A percentile compares a stretch with the other conserved stretches of the same genome.
Conservation (phyloP, 345 rosid genomes). For the Bretschneidera sinensis region DNA sequence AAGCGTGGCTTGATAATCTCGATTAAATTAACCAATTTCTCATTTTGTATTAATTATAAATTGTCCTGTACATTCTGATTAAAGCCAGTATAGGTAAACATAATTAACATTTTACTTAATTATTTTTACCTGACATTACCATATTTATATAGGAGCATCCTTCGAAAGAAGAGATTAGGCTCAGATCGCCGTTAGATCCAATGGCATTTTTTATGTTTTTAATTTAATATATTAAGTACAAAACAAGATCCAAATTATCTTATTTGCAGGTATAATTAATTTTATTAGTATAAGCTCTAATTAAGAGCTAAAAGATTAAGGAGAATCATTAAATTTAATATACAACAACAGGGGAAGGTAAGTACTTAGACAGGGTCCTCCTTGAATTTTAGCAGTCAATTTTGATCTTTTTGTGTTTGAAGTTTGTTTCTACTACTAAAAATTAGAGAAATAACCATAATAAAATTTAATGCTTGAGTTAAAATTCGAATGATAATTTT, state of each 20-base stretch:
- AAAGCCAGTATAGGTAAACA: not conserved
- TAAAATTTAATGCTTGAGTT: too few relatives aligned
- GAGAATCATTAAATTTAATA: too few relatives aligned
- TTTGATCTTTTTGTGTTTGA: too few relatives aligned
- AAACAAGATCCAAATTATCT: slow-evolving; percentile 22
- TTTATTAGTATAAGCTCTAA: too few relatives aligned
- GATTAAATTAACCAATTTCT: not conserved
- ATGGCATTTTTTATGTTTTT: slow-evolving; percentile 20
- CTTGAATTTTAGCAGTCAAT: too few relatives aligned
- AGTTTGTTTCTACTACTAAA: too few relatives aligned
- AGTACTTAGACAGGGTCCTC: too few relatives aligned
- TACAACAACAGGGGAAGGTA: too few relatives aligned
- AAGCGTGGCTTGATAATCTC: not conserved
- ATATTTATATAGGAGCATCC: slow-evolving; percentile 24
- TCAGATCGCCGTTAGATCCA: slow-evolving; percentile 36
- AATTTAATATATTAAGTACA: not conserved
- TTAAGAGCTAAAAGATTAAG: too few relatives aligned
- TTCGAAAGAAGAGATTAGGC: slow-evolving; percentile 41
- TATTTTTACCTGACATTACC: slow-evolving; percentile 10
- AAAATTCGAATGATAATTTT: too few relatives aligned
- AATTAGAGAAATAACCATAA: too few relatives aligned
- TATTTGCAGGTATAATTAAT: too few relatives aligned
- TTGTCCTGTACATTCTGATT: slow-evolving; percentile 1
- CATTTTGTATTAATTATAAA: not conserved
- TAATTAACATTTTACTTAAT: not conserved